phyloP scores from a whole-genome alignment of 78 protist genomes.

The Dictyostelium capitatum region DNA sequence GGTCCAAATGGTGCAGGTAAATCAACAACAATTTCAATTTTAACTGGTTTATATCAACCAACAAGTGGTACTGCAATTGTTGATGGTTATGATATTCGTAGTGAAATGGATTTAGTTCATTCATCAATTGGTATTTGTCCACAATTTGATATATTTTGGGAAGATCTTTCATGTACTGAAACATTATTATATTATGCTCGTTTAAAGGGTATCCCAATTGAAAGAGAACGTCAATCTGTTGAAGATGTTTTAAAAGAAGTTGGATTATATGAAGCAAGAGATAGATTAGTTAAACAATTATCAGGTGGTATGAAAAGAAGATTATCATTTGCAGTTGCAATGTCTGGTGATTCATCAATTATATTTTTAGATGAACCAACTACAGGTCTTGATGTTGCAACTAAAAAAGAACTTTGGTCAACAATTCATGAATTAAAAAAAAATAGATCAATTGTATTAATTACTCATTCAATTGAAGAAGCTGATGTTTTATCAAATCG shows the following conservation, averaged over 20 bases:
- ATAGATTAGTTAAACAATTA: conserved; percentile 61
- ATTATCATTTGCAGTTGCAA: conserved; percentile 88
- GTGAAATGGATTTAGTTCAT: conserved; percentile 68
- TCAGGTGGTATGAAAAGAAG: conserved; percentile 96
- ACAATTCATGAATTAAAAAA: conserved; percentile 59
- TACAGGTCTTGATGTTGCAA: conserved; percentile 91
- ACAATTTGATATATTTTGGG: conserved; percentile 94
- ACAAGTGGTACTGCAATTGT: conserved; percentile 82
- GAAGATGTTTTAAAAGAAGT: conserved; percentile 16
- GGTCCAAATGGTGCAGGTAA: conserved; percentile 98
- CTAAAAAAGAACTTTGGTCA: conserved; percentile 87
- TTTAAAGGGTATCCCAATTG: conserved; percentile 70
- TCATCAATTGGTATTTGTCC: conserved; percentile 93
- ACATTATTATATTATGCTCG: conserved; percentile 89
- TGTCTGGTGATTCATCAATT: conserved; percentile 87
- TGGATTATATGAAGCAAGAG: conserved; percentile 58
- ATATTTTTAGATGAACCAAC: conserved; percentile 74
- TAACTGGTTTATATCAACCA: conserved; percentile 85
- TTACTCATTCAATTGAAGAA: conserved; percentile 87
- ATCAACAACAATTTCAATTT: conserved; percentile 87
- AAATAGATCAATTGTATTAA: conserved; percentile 67
- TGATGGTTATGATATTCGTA: conserved; percentile 64
- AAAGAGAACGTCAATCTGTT: conserved; percentile 27
- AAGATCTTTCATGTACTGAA: conserved; percentile 84
- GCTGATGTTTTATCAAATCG: conserved; percentile 87